phyloP scores from a whole-genome alignment of 306 rosid genomes.

The Trichosanthes truncata region DNA sequence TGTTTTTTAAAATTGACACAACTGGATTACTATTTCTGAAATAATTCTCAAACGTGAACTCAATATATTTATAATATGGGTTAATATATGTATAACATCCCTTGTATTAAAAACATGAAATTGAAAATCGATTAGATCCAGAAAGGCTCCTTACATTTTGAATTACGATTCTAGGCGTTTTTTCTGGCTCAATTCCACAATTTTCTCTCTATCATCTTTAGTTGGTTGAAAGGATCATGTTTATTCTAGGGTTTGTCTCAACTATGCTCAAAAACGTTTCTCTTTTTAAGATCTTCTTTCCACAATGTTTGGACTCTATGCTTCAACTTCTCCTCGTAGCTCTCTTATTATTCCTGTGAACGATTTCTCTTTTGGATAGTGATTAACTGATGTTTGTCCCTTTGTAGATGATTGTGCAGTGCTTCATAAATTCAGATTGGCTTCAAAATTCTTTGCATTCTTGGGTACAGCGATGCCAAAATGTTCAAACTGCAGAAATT shows the following conservation, averaged over 20 bases:
- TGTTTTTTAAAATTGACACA: not conserved
- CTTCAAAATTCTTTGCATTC: constrained; percentile 44
- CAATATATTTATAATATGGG: not conserved
- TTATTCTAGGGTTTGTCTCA: not conserved
- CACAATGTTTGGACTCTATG: not conserved
- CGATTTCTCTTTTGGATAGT: constrained; percentile 11
- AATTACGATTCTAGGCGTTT: not conserved
- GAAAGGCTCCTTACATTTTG: not conserved
- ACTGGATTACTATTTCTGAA: not conserved
- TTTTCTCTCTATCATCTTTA: not conserved
- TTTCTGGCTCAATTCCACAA: not conserved
- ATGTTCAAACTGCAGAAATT: constrained; percentile 63
- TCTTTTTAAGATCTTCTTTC: not conserved
- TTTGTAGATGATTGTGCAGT: constrained; percentile 61
- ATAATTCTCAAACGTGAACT: not conserved
- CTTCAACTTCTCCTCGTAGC: not conserved
- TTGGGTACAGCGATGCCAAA: constrained; percentile 71
- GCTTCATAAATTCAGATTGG: constrained; percentile 66
- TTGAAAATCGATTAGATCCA: not conserved
- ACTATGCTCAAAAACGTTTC: not conserved
- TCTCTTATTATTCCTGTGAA: not conserved
- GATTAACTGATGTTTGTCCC: constrained; percentile 11
- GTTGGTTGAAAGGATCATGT: not conserved
- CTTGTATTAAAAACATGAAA: not conserved
- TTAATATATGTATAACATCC: not conserved